These are phyloP conservation scores for Teunomyces barrocoloradensis DNA, from an alignment of 805 yeast species.

Conservation along the genomic window DNA sequence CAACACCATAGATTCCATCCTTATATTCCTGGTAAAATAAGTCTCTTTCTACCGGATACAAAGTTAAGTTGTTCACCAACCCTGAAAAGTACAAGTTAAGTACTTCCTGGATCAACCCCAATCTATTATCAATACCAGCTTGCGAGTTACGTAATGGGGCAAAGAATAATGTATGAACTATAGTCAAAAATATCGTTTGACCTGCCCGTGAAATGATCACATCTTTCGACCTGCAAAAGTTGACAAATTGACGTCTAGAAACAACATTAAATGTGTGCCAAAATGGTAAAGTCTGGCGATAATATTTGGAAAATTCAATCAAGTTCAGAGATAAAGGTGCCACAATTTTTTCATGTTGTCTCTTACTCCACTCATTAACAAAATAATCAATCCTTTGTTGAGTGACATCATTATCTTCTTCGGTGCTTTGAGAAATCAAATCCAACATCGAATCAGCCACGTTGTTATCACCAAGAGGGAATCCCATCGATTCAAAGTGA, in stretches of 20 bases:
- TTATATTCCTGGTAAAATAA: conserved; percentile 26
- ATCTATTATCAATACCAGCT: conserved; percentile 20
- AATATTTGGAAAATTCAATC: background rate
- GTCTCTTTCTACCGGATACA: conserved; percentile 22
- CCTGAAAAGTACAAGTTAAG: conserved; percentile 23
- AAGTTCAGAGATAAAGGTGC: background rate
- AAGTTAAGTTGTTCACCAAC: conserved; percentile 21
- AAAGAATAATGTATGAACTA: conserved; percentile 22
- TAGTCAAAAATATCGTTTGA: conserved; percentile 17
- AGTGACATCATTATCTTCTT: conserved; percentile 23
- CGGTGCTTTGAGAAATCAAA: conserved; percentile 44
- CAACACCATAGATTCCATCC: conserved; percentile 22
- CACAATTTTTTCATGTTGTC: background rate
- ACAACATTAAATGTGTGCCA: conserved; percentile 13
- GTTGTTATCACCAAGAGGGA: conserved; percentile 13
- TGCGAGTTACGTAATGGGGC: conserved; percentile 20
- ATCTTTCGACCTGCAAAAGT: conserved; percentile 18
- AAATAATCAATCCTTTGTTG: conserved; percentile 22
- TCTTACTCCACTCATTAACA: conserved; percentile 25
- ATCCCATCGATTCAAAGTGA: conserved; percentile 13
- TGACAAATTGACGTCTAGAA: conserved; percentile 15
- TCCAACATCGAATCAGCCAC: conserved; percentile 22
- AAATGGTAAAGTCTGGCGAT: conserved; percentile 4
- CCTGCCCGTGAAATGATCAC: conserved; percentile 18
- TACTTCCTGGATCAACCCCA: conserved; percentile 24